phyloP scores from a whole-genome alignment of 2,329 filamentous ascomycete genomes.

The Calonectria montana region DNA sequence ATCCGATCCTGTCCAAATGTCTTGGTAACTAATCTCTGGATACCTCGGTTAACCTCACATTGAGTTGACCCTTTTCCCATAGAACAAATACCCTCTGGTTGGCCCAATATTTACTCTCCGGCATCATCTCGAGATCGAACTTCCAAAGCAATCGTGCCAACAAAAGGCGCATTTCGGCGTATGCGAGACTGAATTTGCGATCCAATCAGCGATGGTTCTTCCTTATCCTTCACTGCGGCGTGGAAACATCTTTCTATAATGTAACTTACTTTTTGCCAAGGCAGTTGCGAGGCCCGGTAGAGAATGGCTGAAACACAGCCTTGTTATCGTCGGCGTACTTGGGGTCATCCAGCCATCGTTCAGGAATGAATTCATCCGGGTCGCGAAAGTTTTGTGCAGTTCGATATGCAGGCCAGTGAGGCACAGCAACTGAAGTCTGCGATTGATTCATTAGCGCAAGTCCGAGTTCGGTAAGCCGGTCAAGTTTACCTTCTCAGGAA shows the following conservation, averaged over 20 bases:
- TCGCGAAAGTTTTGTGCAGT: background rate
- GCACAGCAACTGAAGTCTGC: background rate
- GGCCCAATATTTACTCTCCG: background rate
- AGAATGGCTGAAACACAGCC: background rate
- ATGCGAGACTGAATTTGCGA: background rate
- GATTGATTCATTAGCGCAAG: background rate
- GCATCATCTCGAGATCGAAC: background rate
- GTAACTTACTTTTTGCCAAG: background rate
- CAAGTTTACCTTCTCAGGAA: background rate
- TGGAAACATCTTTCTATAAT: accelerated
- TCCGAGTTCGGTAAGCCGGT: too few relatives aligned
- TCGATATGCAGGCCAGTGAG: background rate
- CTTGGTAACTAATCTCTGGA: background rate
- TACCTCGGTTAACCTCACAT: background rate
- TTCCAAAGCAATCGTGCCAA: background rate
- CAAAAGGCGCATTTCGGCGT: background rate
- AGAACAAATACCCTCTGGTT: background rate
- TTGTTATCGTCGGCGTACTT: background rate
- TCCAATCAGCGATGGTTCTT: background rate
- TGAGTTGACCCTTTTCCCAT: background rate
- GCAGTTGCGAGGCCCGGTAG: background rate
- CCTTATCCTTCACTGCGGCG: background rate
- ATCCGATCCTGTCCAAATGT: too few relatives aligned
- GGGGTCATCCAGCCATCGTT: background rate
- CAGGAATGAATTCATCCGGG: background rate